Conservation (phyloP, 164 flowering plant genomes). For the Tinospora cordifolia region DNA sequence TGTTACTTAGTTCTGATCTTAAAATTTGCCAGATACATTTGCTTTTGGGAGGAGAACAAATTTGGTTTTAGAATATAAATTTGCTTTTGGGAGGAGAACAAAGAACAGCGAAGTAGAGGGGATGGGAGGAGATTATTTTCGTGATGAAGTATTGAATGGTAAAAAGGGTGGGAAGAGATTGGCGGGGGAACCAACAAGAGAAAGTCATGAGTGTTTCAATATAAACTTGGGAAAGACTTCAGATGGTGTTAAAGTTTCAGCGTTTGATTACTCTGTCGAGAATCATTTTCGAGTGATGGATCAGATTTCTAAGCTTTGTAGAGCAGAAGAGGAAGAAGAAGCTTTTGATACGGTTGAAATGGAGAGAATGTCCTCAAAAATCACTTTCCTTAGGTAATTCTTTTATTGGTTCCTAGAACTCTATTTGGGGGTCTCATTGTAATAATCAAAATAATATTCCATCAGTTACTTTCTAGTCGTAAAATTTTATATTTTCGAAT, state of each 20-base stretch:
- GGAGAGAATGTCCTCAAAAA: constrained; percentile 33
- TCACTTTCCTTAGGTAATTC: constrained; percentile 51
- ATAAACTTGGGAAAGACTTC: constrained; percentile 3
- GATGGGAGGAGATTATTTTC: not conserved
- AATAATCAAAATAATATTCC: not conserved
- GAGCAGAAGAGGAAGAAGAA: constrained; percentile 19
- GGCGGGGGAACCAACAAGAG: not conserved
- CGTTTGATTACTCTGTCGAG: constrained; percentile 52
- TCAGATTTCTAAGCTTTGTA: constrained; percentile 43
- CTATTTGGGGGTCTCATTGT: not conserved
- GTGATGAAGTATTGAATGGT: not conserved
- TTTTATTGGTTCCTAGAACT: not conserved
- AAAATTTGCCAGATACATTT: not conserved
- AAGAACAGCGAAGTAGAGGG: not conserved
- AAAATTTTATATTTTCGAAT: too few species aligned
- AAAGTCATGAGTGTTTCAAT: not conserved
- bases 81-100: not conserved
- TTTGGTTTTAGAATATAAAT: not conserved
- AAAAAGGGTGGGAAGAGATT: not conserved
- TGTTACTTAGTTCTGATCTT: not conserved
- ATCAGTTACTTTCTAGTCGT: too few species aligned
- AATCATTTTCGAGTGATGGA: constrained; percentile 52
- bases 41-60: not conserved
- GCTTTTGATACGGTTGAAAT: constrained; percentile 29
- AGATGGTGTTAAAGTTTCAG: constrained; percentile 24